Conservation (phyloP, 2,329 filamentous ascomycete genomes). For the Aspergillus sp. region DNA sequence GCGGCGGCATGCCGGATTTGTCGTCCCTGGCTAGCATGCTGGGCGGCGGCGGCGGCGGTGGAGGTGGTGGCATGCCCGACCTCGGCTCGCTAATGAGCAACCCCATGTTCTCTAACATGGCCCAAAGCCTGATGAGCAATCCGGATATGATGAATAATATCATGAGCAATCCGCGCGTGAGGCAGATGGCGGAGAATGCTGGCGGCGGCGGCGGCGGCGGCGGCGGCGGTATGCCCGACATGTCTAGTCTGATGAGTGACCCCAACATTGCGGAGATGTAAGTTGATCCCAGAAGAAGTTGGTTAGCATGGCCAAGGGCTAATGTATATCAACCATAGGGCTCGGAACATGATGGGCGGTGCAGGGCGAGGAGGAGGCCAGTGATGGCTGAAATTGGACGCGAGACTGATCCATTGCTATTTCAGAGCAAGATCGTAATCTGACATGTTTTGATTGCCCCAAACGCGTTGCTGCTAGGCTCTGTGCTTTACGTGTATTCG, state of each 20-base stretch:
- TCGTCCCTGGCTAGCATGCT: constrained; percentile 63
- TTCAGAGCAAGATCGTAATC: no score
- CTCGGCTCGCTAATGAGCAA: constrained; percentile 84
- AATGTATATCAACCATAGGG: constrained; percentile 35
- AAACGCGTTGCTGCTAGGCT: neutral
- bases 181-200: constrained; percentile 79
- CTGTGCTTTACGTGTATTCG: constrained; percentile 1
- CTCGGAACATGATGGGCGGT: constrained; percentile 59
- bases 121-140: constrained; percentile 94
- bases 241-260: constrained; percentile 79
- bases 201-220: constrained; percentile 57
- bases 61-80: constrained; percentile 70
- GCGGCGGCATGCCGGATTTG: constrained; percentile 62
- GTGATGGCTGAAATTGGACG: no score
- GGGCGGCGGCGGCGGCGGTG: constrained; percentile 36
- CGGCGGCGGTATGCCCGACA: constrained; percentile 81
- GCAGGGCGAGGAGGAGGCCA: constrained; percentile 33
- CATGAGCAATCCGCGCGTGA: constrained; percentile 85
- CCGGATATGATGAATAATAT: constrained; percentile 83
- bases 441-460: no score
- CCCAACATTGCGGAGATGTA: constrained; percentile 87
- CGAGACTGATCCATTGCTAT: no score
- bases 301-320: constrained; percentile 4
- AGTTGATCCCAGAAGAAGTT: constrained; percentile 37
- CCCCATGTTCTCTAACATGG: constrained; percentile 97